These are phyloP conservation scores for Zoysia pacifica DNA, from an alignment of 176 grass and related monocot genomes.

Conservation along the genomic window DNA sequence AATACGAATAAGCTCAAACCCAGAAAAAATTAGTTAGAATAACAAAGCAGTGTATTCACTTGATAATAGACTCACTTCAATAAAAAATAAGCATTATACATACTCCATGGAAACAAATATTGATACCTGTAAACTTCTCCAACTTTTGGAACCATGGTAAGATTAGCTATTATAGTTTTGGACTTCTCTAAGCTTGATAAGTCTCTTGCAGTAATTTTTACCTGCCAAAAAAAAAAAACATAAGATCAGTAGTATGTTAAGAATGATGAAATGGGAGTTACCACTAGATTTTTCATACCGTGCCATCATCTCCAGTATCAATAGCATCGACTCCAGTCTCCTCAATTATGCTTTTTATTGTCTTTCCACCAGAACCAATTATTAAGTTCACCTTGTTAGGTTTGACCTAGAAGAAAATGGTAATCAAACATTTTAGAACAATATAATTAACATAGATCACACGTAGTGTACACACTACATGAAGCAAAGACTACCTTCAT, in stretches of 20 bases:
- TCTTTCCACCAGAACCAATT: slow-evolving; percentile 96
- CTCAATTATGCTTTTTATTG: slow-evolving; percentile 96
- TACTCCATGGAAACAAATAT: slow-evolving; percentile 13
- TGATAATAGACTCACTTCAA: not conserved
- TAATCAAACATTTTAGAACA: slow-evolving; percentile 30
- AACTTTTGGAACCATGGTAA: slow-evolving; percentile 93
- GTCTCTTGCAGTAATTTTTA: slow-evolving; percentile 91
- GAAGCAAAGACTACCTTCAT: slow-evolving; percentile 71
- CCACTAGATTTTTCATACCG: slow-evolving; percentile 49
- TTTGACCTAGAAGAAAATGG: slow-evolving; percentile 66
- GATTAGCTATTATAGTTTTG: slow-evolving; percentile 82
- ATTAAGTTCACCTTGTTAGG: slow-evolving; percentile 89
- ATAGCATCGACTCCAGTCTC: slow-evolving; percentile 87
- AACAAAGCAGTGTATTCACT: not conserved
- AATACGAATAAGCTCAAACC: slow-evolving; percentile 15
- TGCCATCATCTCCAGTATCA: slow-evolving; percentile 77
- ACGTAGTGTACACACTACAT: slow-evolving; percentile 6
- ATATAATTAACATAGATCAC: slow-evolving; percentile 7
- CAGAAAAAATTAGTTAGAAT: slow-evolving; percentile 2
- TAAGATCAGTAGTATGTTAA: slow-evolving; percentile 30
- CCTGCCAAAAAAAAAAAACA: slow-evolving; percentile 70
- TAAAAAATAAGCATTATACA: not conserved
- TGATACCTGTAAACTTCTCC: slow-evolving; percentile 87
- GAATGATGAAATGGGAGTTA: slow-evolving; percentile 17
- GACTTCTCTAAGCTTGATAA: slow-evolving; percentile 85